Conservation (phyloP, 2,329 filamentous ascomycete genomes). For the Intubia oerlemansii region DNA sequence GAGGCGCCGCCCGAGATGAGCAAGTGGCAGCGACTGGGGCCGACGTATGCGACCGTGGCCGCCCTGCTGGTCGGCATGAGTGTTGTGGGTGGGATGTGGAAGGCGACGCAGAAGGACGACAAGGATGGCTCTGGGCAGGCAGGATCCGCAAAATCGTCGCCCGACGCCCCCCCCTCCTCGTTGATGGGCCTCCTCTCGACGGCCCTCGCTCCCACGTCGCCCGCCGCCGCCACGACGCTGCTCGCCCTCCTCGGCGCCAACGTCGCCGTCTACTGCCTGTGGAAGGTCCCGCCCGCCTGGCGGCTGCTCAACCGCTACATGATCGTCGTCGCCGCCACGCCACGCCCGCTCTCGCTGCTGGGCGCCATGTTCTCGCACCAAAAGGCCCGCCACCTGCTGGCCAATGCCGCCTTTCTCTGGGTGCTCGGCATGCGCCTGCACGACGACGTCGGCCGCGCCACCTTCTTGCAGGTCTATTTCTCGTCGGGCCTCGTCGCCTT, state of each 20-base stretch:
- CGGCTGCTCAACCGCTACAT: slow-evolving; percentile 45
- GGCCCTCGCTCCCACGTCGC: slow-evolving; percentile 37
- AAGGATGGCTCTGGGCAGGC: slow-evolving; percentile 22
- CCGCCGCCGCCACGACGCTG: slow-evolving; percentile 47
- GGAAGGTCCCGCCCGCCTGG: slow-evolving; percentile 46
- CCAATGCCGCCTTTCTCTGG: slow-evolving; percentile 45
- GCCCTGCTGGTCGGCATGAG: slow-evolving; percentile 18
- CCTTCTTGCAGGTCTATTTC: slow-evolving; percentile 48
- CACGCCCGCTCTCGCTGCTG: slow-evolving; percentile 38
- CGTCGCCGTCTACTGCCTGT: slow-evolving; percentile 29
- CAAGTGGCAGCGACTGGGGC: slow-evolving; percentile 30
- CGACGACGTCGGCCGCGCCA: slow-evolving; percentile 46
- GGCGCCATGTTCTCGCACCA: slow-evolving; percentile 52
- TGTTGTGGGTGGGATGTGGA: too few species aligned
- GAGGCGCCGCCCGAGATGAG: slow-evolving; percentile 29
- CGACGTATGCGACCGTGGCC: slow-evolving; percentile 27
- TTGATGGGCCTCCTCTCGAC: slow-evolving; percentile 40
- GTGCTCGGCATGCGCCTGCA: slow-evolving; percentile 46
- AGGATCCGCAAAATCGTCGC: slow-evolving; percentile 15
- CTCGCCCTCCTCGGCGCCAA: slow-evolving; percentile 39
- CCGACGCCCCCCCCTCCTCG: slow-evolving; percentile 14
- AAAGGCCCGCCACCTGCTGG: slow-evolving; percentile 31
- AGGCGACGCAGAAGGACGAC: too few species aligned
- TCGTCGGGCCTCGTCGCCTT: slow-evolving; percentile 35
- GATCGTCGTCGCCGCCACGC: slow-evolving; percentile 40